These are phyloP conservation scores for Glycine soja DNA, from an alignment of 306 rosid genomes.

Conservation along the genomic window DNA sequence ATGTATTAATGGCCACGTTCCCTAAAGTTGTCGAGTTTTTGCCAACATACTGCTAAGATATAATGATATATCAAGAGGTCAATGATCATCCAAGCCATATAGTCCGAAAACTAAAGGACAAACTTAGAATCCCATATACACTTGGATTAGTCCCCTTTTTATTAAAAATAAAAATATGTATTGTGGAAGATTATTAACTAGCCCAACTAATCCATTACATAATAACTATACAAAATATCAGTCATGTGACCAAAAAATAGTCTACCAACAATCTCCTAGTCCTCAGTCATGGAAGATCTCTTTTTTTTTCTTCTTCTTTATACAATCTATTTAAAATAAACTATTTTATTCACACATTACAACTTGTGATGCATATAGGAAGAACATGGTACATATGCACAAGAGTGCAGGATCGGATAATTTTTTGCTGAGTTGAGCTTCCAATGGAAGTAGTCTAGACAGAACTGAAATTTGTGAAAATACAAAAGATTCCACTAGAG, in stretches of 20 bases:
- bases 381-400: not conserved
- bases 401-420: not conserved
- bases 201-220: slow-evolving; percentile 13
- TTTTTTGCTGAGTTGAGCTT: not conserved
- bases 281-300: not conserved
- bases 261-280: not conserved
- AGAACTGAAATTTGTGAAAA: not conserved
- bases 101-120: not conserved
- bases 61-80: not conserved
- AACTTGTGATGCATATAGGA: not conserved
- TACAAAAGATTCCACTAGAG: not conserved
- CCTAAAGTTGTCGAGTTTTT: not conserved
- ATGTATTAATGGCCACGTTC: not conserved
- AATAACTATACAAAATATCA: not conserved
- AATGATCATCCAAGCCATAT: not conserved
- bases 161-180: not conserved
- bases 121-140: not conserved
- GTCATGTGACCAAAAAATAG: not conserved
- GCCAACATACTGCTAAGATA: not conserved
- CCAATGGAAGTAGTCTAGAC: not conserved
- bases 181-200: not conserved
- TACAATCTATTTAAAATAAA: not conserved
- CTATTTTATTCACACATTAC: not conserved
- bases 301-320: not conserved
- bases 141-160: not conserved